phyloP scores from a whole-genome alignment of 768 basidiomycete species.

The Termitomyces sp. region DNA sequence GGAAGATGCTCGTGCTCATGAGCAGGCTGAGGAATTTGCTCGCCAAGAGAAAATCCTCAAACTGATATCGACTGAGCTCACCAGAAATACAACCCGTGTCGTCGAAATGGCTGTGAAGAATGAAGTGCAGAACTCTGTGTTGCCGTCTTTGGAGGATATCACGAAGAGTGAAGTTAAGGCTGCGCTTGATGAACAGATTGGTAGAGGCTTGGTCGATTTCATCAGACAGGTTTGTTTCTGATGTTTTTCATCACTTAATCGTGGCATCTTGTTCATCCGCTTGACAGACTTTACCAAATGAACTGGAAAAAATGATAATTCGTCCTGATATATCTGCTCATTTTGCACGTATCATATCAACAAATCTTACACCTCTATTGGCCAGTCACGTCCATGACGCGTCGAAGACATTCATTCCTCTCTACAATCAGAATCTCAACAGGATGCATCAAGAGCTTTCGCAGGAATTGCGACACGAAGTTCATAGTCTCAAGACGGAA shows the following conservation, averaged over 20 bases:
- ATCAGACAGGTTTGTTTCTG: conserved; percentile 60
- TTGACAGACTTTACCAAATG: conserved; percentile 61
- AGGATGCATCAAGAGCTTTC: conserved; percentile 76
- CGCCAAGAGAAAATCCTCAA: conserved; percentile 89
- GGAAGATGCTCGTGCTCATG: conserved; percentile 73
- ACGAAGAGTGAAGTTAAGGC: conserved; percentile 77
- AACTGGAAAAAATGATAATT: conserved; percentile 73
- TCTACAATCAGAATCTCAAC: conserved; percentile 69
- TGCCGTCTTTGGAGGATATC: conserved; percentile 77
- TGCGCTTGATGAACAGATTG: conserved; percentile 74
- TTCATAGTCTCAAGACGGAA: conserved; percentile 74
- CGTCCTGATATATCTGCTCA: conserved; percentile 74
- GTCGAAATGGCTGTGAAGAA: conserved; percentile 86
- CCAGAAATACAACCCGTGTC: conserved; percentile 81
- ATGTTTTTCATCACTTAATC: neutral
- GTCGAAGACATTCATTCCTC: conserved; percentile 66
- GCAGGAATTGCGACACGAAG: conserved; percentile 68
- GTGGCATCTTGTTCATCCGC: conserved; percentile 6
- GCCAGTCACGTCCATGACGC: conserved; percentile 81
- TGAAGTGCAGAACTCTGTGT: conserved; percentile 78
- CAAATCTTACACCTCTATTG: conserved; percentile 67
- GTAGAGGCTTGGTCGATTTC: conserved; percentile 62
- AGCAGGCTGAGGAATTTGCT: conserved; percentile 75
- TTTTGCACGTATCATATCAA: conserved; percentile 68
- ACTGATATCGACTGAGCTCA: conserved; percentile 80